Base-by-base conservation (phyloP, 805 yeast genomes). In the Lachancea lanzarotensis region DNA sequence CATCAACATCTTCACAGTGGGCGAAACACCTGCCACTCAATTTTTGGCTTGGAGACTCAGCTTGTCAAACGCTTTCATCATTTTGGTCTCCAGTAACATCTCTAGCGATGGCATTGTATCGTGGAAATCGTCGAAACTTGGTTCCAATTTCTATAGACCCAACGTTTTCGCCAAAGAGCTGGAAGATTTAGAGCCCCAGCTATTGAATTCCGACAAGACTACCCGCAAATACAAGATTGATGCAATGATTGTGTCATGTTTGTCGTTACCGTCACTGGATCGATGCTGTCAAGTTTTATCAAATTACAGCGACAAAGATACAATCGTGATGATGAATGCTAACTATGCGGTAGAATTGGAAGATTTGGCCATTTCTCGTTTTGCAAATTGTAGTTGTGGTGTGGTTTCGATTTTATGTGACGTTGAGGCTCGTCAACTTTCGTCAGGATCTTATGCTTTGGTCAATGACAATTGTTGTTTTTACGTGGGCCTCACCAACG, bases 41-140 rank as follows among this genome's bases (percentile, higher is more conserved):
- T 61, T 62, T 41, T 29, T 59, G 22, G 63, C 63, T 9, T 63
- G 68, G 68, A 57, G 66, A 40, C 44, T 63, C 20, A 58, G 65
- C 46, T 45, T 60, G n/a, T 55, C 62, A 5, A 59, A 56, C 32
- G 51, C 60, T 3, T 59, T 60, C 39, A 52, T 60, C 13, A 55
- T 62, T 12, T 45, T 60, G 31, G 53, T 58, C 3, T 62, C 67
- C 2, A 54, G 52, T 18, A 55, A 52, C 41, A 56, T 62, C 9
- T 55, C 66, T 7, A 52, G 58, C 29, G 66, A 62, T 54, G 65
- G 65, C 3, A 42, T 59, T 15, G 57, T 63, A 1, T 54, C 64
- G 3, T 63, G 67, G 68, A 62, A 62, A 45, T 58, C 66, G 10
- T 47, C 59, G 2, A 57, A 57, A 33, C 38, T 60, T 15, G 66